Base-by-base conservation (phyloP, 2,329 filamentous ascomycete species). In the Exutisphaerella laricina region DNA sequence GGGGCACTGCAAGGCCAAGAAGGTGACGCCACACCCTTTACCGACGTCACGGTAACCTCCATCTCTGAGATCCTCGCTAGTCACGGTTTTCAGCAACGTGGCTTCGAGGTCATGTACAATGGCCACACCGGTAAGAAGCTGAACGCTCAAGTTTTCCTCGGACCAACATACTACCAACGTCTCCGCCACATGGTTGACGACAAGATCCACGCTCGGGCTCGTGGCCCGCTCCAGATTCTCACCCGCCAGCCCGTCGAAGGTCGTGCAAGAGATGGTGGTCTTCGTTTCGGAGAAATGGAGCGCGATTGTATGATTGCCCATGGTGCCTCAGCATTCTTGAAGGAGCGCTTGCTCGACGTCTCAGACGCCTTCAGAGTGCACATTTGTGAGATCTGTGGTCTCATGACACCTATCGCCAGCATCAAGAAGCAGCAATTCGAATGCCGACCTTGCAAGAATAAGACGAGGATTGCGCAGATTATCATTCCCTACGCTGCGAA, bases 231-330 rank as follows among this genome's bases (percentile, higher is more conserved):
- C 16, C 92, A 98, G 70, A 98, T 98, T 61, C 79, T 98, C 71
- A 98, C 92, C 2, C 78, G 94, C 45, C 92, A 98, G 68, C 92
- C 92, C 13, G 92, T 98, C 10, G 92, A 98, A 70, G 92, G 92
- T 84, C 86, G 94, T 79, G 92, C 92, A 3, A 77, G 94, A 69
- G 94, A 98, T 65, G 92, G 92, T 77, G 92, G 92, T 74, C 78
- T 98, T 32, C 90, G 94, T 64, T 98, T 98, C 80, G 92, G 92
- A 82, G 92, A 98, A 75, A 98, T 98, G 92, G 94, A 98, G 70
- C 90, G 94, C 72, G 94, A 98, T 79, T 98, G 92, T 67, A 98
- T 98, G 92, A 98, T 98, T 73, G 88, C 94, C n/a, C 94, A 98
- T 66, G 92, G 92, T 64, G 92, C 94, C 3, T 90, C 88, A 41